A percentile compares a stretch with the other conserved stretches of the same genome.
These are phyloP conservation scores for Acanthamoeba culbertsoni DNA, from an alignment of 208 protist species.

Conservation along the genomic window DNA sequence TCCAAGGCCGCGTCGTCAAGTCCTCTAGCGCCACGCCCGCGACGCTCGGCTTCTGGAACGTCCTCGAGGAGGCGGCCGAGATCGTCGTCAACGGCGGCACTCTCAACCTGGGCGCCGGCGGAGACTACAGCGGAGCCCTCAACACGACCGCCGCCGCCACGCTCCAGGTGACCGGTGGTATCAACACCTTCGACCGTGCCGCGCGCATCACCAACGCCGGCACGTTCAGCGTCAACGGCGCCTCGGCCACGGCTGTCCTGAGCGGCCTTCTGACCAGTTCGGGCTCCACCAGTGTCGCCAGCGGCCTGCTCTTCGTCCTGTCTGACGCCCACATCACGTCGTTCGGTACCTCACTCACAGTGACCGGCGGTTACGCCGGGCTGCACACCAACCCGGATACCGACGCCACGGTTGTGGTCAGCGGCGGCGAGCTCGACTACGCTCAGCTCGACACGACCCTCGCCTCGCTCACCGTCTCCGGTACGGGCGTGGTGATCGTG, in stretches of 20 bases:
- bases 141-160: background rate
- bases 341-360: background rate
- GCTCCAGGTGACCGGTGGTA: constrained; percentile 20
- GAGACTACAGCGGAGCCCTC: background rate
- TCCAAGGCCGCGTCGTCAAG: constrained; percentile 13
- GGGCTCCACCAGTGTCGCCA: background rate
- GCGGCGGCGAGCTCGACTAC: constrained; percentile 10
- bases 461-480: background rate
- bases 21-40: background rate
- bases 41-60: constrained; percentile 5
- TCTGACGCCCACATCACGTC: background rate
- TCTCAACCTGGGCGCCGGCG: background rate
- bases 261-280: background rate
- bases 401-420: background rate
- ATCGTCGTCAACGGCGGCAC: background rate
- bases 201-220: background rate
- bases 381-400: background rate
- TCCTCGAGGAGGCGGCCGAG: background rate
- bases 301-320: constrained; percentile 33
- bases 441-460: background rate
- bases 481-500: background rate
- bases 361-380: background rate
- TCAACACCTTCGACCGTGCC: background rate
- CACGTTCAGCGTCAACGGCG: background rate
- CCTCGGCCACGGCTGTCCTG: background rate